Evolutionary conservation across 106 monocot species (phyloP), one percentile per base, ranked within the genome.

Genomic region (Dioscorea zingiberensis): DNA sequence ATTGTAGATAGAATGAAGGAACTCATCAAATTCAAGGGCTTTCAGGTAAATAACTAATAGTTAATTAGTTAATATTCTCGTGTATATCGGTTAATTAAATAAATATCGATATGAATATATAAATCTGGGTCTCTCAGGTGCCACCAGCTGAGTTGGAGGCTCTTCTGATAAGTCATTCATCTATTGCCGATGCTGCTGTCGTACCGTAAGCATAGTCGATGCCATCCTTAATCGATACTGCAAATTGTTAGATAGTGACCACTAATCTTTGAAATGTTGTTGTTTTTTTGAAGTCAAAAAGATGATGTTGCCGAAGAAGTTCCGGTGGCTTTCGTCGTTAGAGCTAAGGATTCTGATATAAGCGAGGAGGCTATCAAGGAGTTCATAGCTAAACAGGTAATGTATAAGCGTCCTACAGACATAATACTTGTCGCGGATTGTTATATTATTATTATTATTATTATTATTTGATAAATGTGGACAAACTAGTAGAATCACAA

Each of bases 21-120:
- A 71, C 91, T 98, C 66, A 98, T 98, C 88, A 97, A 92, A 55
- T 97, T 77, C 80, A 97, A 97, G 75, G 97, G 92, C 3, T 97
- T 97, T 69, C 95, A 97, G 83, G 95, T 94, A 62, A n/a, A 47
- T 32, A 7, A 16, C 25, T 25, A 13, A 9, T 51, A 0, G 6
- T 2, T 38, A 38, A 8, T 38, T 38, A 38, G 1, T 8, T 38
- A 38, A 38, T 38, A 38, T 6, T 38, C 10, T 38, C 38, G n/a
- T n/a, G n/a, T n/a, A 38, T 38, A 38, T 38, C 38, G 38, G 38
- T 38, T 38, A 38, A 38, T 38, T 38, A 38, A 38, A 0, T 38
- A 38, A 38, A 38, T 38, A 38, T 8, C 6, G 6, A 38, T 38
- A 38, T 38, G 4, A 38, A 38, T 6, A 38, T 38, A 38, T 38